These are phyloP conservation scores for Aspergillus eucalypticola DNA, from an alignment of 2,329 filamentous ascomycete genomes.

Conservation along the genomic window DNA sequence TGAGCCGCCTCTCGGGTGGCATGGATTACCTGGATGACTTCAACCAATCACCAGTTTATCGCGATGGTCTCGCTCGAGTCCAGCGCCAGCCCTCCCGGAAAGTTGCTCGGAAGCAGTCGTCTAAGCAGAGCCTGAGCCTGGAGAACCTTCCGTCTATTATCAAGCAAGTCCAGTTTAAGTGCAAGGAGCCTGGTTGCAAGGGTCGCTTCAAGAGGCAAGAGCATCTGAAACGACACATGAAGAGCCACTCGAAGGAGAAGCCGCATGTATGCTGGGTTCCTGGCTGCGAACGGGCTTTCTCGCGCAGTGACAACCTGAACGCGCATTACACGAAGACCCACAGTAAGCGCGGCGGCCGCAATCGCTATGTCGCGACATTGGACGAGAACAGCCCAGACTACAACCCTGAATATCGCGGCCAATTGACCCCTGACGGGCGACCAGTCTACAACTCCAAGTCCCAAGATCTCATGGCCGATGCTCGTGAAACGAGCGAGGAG, in stretches of 20 bases:
- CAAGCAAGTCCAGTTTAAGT: slow-evolving; percentile 45
- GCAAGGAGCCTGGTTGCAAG: slow-evolving; percentile 46
- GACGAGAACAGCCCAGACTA: slow-evolving; percentile 46
- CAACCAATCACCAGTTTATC: slow-evolving; percentile 36
- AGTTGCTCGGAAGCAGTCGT: slow-evolving; percentile 28
- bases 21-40: slow-evolving; percentile 40
- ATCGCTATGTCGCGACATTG: slow-evolving; percentile 48
- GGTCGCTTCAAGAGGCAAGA: slow-evolving; percentile 52
- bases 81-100: slow-evolving; percentile 39
- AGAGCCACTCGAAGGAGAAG: slow-evolving; percentile 49
- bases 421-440: slow-evolving; percentile 44
- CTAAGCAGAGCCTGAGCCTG: slow-evolving; percentile 38
- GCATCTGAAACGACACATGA: slow-evolving; percentile 52
- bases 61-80: slow-evolving; percentile 30
- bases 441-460: slow-evolving; percentile 42
- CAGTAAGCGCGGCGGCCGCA: slow-evolving; percentile 48
- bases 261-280: slow-evolving; percentile 48
- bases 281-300: slow-evolving; percentile 45
- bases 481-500: slow-evolving; percentile 36
- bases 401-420: slow-evolving; percentile 47
- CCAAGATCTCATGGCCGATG: slow-evolving; percentile 36
- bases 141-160: slow-evolving; percentile 42
- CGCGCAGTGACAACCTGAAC: slow-evolving; percentile 49
- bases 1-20: slow-evolving; percentile 38
- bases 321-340: slow-evolving; percentile 50